A percentile compares a stretch with the other conserved stretches of the same genome.
Conservation (phyloP, 441 rosid species). For the Gossypium trilobum region DNA sequence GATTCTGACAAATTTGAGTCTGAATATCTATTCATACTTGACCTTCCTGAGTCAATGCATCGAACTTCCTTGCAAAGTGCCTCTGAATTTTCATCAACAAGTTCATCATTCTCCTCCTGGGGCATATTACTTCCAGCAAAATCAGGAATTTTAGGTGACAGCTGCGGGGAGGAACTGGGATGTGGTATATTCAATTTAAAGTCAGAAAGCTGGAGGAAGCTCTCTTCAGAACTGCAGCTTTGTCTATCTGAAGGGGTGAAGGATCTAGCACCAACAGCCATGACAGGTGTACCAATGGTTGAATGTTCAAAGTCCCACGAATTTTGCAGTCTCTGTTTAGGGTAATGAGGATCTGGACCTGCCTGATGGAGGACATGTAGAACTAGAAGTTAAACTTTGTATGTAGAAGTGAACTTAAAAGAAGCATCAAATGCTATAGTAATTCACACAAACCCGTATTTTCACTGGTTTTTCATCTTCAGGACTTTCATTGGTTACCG, state of each 20-base stretch:
- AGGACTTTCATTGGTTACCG: conserved; percentile 32
- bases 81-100: conserved; percentile 37
- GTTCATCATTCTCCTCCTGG: conserved; percentile 33
- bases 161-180: conserved; percentile 31
- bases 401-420: conserved; percentile 3
- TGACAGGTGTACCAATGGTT: conserved; percentile 27
- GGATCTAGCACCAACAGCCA: conserved; percentile 28
- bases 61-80: conserved; percentile 50
- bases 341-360: conserved; percentile 49
- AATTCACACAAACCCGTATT: conserved; percentile 24
- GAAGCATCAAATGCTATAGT: not conserved
- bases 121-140: conserved; percentile 23
- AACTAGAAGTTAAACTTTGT: not conserved
- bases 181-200: conserved; percentile 35
- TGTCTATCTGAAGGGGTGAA: conserved; percentile 46
- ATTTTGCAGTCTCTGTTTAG: conserved; percentile 58
- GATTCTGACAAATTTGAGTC: conserved; percentile 24
- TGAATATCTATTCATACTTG: conserved; percentile 20
- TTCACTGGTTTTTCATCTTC: conserved; percentile 35
- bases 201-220: conserved; percentile 43
- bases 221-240: conserved; percentile 52
- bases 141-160: conserved; percentile 26
- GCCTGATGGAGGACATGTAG: conserved; percentile 32
- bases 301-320: conserved; percentile 55
- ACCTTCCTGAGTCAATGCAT: conserved; percentile 44